phyloP scores from a whole-genome alignment of 2,329 filamentous ascomycete species.

The Blastomyces parvus region DNA sequence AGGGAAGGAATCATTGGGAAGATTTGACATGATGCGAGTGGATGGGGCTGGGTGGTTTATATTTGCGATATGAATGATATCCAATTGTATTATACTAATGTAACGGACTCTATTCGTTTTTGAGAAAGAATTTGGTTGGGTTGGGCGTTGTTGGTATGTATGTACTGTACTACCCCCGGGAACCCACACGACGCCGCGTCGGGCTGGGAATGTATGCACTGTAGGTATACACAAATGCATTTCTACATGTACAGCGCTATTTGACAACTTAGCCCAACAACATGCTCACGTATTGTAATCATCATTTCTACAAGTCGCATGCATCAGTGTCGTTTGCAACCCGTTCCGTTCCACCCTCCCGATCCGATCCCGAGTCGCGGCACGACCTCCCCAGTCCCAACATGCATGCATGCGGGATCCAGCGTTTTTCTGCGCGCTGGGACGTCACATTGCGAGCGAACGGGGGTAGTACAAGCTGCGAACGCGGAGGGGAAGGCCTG shows the following conservation, averaged over 20 bases:
- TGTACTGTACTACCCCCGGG: too few species aligned
- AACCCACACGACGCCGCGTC: too few species aligned
- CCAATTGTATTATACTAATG: too few species aligned
- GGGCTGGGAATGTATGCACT: too few species aligned
- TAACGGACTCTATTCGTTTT: too few species aligned
- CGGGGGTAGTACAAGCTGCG: neutral
- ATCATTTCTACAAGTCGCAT: neutral
- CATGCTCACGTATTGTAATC: neutral
- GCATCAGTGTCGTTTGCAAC: neutral
- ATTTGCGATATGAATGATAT: too few species aligned
- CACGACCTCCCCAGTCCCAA: neutral
- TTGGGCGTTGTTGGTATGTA: too few species aligned
- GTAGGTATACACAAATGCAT: too few species aligned
- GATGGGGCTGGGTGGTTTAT: neutral
- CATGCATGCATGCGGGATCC: neutral
- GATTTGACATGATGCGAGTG: neutral
- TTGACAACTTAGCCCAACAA: too few species aligned
- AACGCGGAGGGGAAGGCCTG: too few species aligned
- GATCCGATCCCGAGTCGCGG: neutral
- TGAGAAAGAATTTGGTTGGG: too few species aligned
- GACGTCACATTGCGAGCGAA: neutral
- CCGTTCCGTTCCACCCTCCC: too few species aligned
- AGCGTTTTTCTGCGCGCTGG: neutral
- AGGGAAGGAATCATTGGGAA: neutral
- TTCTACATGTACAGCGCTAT: neutral